These are phyloP conservation scores for Alternaria rosae DNA, from an alignment of 2,329 filamentous ascomycete genomes.

Conservation along the genomic window DNA sequence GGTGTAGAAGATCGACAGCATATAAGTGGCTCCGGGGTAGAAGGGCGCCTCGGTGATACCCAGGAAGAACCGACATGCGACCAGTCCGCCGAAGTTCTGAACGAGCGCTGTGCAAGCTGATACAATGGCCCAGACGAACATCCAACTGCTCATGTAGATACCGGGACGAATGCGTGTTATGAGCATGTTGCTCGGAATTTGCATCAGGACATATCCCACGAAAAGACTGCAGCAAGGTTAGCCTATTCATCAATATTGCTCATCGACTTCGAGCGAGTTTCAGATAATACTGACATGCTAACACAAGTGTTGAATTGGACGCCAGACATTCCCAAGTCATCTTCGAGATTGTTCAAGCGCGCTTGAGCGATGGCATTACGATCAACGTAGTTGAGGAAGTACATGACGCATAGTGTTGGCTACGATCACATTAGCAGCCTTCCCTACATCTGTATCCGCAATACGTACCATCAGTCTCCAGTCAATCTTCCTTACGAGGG, in stretches of 20 bases:
- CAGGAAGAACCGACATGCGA: conserved; percentile 41
- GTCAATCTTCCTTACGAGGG: conserved; percentile 44
- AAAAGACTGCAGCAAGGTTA: conserved; percentile 52
- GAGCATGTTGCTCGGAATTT: conserved; percentile 54
- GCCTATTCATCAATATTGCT: neutral
- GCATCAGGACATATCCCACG: conserved; percentile 51
- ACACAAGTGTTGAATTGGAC: conserved; percentile 49
- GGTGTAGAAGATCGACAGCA: conserved; percentile 72
- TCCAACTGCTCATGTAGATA: conserved; percentile 46
- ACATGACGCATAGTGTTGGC: conserved; percentile 55
- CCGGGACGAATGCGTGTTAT: conserved; percentile 46
- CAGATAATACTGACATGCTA: conserved; percentile 55
- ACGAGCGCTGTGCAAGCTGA: conserved; percentile 45
- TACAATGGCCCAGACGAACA: conserved; percentile 48
- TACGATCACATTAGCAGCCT: conserved; percentile 1
- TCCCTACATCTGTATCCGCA: neutral
- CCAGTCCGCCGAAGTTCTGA: conserved; percentile 42
- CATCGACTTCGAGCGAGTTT: neutral
- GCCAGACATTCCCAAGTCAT: conserved; percentile 53
- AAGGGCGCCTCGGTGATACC: conserved; percentile 52
- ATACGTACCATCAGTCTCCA: conserved; percentile 38
- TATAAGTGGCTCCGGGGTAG: conserved; percentile 67
- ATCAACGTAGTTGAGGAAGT: conserved; percentile 56
- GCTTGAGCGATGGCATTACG: conserved; percentile 72
- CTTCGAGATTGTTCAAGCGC: conserved; percentile 67